Percentiles rank a stretch among this genome's conserved stretches.
These are phyloP conservation scores for Cryphonectria nitschkei DNA, from an alignment of 2,329 filamentous ascomycete species.

Conservation along the genomic window DNA sequence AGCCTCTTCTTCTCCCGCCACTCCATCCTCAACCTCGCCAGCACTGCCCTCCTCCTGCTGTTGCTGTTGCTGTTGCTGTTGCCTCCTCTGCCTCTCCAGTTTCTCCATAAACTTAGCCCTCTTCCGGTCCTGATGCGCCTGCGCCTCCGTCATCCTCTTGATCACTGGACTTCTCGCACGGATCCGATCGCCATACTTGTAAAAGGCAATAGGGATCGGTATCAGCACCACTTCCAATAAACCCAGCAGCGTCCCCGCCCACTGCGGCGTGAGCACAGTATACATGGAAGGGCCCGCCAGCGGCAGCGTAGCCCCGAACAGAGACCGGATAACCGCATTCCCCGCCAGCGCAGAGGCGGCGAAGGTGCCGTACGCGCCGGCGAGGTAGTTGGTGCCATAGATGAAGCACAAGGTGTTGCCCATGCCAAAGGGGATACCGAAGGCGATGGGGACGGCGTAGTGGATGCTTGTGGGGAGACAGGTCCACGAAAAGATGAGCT, in stretches of 20 bases:
- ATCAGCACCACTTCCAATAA: slow-evolving; percentile 71
- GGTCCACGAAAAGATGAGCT: slow-evolving; percentile 89
- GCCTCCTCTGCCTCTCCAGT: slow-evolving; percentile 30
- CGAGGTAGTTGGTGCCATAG: slow-evolving; percentile 77
- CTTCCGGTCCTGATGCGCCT: slow-evolving; percentile 41
- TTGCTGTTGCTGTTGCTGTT: slow-evolving; percentile 8
- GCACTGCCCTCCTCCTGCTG: neutral
- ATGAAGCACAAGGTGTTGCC: slow-evolving; percentile 79
- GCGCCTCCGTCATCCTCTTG: slow-evolving; percentile 45
- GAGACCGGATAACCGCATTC: slow-evolving; percentile 70
- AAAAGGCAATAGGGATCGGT: slow-evolving; percentile 77
- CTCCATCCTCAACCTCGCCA: neutral
- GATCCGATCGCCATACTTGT: slow-evolving; percentile 56
- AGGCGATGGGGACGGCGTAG: slow-evolving; percentile 76
- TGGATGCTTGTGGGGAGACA: slow-evolving; percentile 76
- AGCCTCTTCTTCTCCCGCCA: neutral
- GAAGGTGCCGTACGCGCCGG: slow-evolving; percentile 75
- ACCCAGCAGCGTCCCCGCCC: slow-evolving; percentile 74
- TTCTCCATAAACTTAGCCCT: slow-evolving; percentile 31
- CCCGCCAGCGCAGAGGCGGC: slow-evolving; percentile 76
- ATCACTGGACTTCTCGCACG: slow-evolving; percentile 51
- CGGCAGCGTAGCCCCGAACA: slow-evolving; percentile 72
- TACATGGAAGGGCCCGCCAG: slow-evolving; percentile 76
- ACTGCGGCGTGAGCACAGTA: slow-evolving; percentile 66
- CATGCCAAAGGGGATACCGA: slow-evolving; percentile 75